Evolutionary conservation across 371 early-diverging fungal genomes (phyloP).

Genomic region (Lichtheimia ramosa): DNA sequence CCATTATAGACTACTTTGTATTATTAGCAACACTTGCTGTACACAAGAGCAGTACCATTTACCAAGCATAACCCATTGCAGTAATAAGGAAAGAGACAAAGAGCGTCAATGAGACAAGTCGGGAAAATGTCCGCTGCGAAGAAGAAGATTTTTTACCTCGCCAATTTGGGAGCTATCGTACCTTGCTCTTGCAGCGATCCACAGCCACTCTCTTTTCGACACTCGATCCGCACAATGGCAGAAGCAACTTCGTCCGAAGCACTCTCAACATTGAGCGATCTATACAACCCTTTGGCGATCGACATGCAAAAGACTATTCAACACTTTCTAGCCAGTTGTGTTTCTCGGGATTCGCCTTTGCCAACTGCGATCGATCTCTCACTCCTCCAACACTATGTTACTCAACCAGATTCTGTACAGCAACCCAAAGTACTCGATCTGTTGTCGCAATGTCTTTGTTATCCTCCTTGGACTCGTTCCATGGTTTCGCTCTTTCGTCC

Average conservation of each 20-base stretch:
- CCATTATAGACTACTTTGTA: conserved; percentile 3
- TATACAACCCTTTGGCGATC: conserved; percentile 36
- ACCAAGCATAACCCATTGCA: not conserved
- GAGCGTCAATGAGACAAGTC: not conserved
- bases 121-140: no score
- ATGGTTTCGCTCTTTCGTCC: conserved; percentile 71
- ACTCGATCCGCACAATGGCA: conserved; percentile 2
- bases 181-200: not conserved
- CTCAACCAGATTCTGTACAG: conserved; percentile 12
- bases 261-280: not conserved
- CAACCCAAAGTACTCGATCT: conserved; percentile 29
- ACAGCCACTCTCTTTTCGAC: not conserved
- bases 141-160: not conserved
- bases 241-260: conserved; percentile 1
- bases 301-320: conserved; percentile 29
- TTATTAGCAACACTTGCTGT: not conserved
- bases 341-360: conserved; percentile 2
- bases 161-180: not conserved
- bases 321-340: conserved; percentile 20
- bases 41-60: not conserved
- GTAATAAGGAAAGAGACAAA: not conserved
- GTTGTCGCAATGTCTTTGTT: conserved; percentile 35
- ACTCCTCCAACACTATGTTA: conserved; percentile 13
- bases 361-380: conserved; percentile 10
- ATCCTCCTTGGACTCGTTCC: conserved; percentile 28